These are phyloP conservation scores for Pulicaria dysenterica DNA, from an alignment of 129 eudicot species.

Conservation along the genomic window DNA sequence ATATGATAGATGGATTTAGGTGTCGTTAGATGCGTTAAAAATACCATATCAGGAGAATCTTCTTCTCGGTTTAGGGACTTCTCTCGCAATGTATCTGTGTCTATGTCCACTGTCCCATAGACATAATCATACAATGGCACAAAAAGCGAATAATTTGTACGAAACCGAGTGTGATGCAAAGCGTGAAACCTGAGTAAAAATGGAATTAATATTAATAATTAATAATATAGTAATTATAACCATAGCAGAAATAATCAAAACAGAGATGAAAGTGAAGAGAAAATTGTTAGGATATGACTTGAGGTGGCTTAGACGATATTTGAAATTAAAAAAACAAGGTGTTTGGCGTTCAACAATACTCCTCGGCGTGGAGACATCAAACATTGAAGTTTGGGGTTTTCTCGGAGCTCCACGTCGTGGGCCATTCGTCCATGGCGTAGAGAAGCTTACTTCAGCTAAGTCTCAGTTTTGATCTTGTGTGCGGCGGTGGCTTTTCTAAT, in stretches of 20 bases:
- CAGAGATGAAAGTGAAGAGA: no score
- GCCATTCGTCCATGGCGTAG: no score
- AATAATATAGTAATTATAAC: no score
- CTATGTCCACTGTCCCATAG: constrained; percentile 64
- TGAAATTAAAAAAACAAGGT: no score
- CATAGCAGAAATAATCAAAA: not conserved
- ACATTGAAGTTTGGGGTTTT: no score
- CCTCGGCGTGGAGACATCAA: no score
- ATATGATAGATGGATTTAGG: constrained; percentile 64
- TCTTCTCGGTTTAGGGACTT: constrained; percentile 42
- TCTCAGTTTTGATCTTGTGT: no score
- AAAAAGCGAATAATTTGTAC: constrained; percentile 71
- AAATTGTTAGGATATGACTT: not conserved
- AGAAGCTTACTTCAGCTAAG: no score
- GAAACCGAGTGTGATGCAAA: constrained; percentile 68
- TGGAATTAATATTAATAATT: no score
- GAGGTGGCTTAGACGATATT: not conserved
- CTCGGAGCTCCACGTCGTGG: no score
- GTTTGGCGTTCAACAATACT: no score
- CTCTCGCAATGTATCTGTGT: constrained; percentile 53
- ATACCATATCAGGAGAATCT: constrained; percentile 49
- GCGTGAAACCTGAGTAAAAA: constrained; percentile 50
- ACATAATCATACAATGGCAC: constrained; percentile 73
- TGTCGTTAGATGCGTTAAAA: constrained; percentile 62
- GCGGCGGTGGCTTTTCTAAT: no score